phyloP scores from a whole-genome alignment of 495 filamentous ascomycete genomes.

The Chaetomium fimeti region DNA sequence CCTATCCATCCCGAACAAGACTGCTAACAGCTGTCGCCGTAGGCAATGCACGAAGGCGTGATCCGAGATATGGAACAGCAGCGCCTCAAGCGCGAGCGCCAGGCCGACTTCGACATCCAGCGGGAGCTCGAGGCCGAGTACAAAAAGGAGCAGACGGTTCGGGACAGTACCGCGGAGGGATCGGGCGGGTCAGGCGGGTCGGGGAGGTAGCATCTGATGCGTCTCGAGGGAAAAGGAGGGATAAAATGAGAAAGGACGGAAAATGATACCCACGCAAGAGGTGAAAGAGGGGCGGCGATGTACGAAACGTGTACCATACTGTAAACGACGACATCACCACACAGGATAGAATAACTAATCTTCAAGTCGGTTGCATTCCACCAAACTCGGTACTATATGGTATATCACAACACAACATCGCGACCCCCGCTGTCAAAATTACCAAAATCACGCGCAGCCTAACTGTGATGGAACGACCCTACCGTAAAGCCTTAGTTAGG shows the following conservation, averaged over 20 bases:
- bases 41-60: conserved; percentile 97
- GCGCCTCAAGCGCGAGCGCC: conserved; percentile 78
- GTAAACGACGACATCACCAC: background rate
- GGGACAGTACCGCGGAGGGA: conserved; percentile 38
- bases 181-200: background rate
- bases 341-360: background rate
- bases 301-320: background rate
- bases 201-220: background rate
- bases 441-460: background rate
- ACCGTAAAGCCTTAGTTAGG: background rate
- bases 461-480: background rate
- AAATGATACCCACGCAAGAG: background rate
- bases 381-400: background rate
- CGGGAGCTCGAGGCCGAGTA: conserved; percentile 82
- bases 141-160: conserved; percentile 70
- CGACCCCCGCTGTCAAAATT: background rate
- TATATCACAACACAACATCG: background rate
- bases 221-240: background rate
- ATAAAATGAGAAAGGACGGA: background rate
- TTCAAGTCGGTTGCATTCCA: background rate
- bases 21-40: conserved; percentile 24
- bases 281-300: background rate
- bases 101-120: conserved; percentile 93
- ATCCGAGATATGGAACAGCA: conserved; percentile 94
- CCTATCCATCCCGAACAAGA: background rate